phyloP scores from a whole-genome alignment of 164 flowering plant species.

The Vitis rupestris region DNA sequence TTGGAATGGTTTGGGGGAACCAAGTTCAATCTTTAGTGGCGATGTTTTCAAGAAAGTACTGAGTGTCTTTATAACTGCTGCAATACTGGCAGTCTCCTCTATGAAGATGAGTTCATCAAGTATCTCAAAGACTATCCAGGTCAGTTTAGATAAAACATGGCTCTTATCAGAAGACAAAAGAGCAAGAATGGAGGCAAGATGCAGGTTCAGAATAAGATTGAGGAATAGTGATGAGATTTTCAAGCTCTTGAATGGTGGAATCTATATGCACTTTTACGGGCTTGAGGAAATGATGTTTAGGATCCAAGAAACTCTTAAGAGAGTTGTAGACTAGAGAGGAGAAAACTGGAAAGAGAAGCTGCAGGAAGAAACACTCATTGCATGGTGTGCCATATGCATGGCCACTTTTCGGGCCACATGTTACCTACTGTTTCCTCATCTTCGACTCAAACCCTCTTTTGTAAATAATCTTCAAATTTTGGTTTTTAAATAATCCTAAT shows the following conservation, averaged over 20 bases:
- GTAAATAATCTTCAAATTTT: too few species aligned
- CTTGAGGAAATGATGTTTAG: constrained; percentile 99
- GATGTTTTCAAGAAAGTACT: constrained; percentile 80
- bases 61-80: constrained; percentile 91
- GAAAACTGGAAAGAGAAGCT: constrained; percentile 92
- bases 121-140: constrained; percentile 78
- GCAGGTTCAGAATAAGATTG: constrained; percentile 98
- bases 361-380: too few species aligned
- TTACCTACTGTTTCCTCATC: too few species aligned
- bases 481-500: too few species aligned
- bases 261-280: constrained; percentile 96
- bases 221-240: constrained; percentile 93
- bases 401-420: too few species aligned
- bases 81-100: constrained; percentile 86
- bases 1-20: constrained; percentile 86
- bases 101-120: constrained; percentile 78
- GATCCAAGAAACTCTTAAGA: constrained; percentile 88
- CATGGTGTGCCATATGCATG: too few species aligned
- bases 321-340: constrained; percentile 84
- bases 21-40: constrained; percentile 44
- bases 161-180: constrained; percentile 87
- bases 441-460: too few species aligned
- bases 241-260: constrained; percentile 81
- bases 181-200: constrained; percentile 93
- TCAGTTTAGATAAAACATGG: constrained; percentile 74